These are phyloP conservation scores for Calonectria multiphialidica DNA, from an alignment of 2,329 filamentous ascomycete species.

Conservation along the genomic window DNA sequence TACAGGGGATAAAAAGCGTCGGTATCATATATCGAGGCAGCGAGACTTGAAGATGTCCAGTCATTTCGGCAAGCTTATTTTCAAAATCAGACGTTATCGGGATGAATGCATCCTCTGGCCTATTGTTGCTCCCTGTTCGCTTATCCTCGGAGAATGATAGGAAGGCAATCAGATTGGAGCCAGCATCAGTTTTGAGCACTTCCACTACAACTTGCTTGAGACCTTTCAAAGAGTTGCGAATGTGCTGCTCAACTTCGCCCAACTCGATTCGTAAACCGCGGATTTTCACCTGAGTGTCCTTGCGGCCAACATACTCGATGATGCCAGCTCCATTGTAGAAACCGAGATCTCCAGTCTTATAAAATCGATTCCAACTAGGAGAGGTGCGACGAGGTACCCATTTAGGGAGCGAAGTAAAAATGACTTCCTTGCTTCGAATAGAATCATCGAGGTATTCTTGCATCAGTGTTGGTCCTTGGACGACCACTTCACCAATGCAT, in stretches of 20 bases:
- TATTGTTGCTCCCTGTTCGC: background rate
- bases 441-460: conserved; percentile 39
- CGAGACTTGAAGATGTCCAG: background rate
- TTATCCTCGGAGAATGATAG: background rate
- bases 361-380: conserved; percentile 22
- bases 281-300: conserved; percentile 68
- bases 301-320: conserved; percentile 60
- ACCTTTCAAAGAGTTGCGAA: background rate
- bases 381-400: conserved; percentile 33
- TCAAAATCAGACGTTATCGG: background rate
- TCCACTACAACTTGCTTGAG: background rate
- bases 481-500: conserved; percentile 10
- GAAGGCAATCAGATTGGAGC: background rate
- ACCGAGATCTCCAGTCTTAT: conserved; percentile 41
- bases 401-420: conserved; percentile 41
- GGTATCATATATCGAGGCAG: conserved; percentile 3
- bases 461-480: conserved; percentile 28
- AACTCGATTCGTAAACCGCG: conserved; percentile 66
- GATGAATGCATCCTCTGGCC: background rate
- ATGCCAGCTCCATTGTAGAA: conserved; percentile 47
- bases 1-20: background rate
- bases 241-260: conserved; percentile 23
- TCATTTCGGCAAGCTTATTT: background rate
- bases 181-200: background rate
- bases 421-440: conserved; percentile 40